Percentiles rank a stretch among this genome's conserved stretches.
Evolutionary conservation across 805 yeast genomes (phyloP).

Genomic region (Zygosaccharomyces bisporus): DNA sequence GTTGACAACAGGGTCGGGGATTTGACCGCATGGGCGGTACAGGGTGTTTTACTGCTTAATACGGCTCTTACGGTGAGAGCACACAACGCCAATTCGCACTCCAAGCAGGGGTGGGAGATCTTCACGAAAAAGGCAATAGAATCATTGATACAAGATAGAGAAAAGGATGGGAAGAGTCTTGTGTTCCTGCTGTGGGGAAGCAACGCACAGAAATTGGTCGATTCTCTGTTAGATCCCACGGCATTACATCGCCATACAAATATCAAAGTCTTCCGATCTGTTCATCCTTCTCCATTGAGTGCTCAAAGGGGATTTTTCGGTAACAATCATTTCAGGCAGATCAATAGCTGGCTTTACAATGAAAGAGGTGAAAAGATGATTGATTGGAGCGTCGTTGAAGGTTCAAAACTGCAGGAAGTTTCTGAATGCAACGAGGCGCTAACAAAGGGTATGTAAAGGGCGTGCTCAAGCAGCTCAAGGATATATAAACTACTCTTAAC

Average conservation of each 20-base stretch:
- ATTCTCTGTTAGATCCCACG: slow-evolving; percentile 31
- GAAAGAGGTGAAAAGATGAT: slow-evolving; percentile 43
- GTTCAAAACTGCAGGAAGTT: slow-evolving; percentile 26
- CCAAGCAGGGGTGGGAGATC: slow-evolving; percentile 86
- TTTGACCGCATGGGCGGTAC: slow-evolving; percentile 76
- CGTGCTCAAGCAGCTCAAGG: background rate
- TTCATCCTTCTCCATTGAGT: slow-evolving; percentile 93
- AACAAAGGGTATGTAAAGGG: background rate
- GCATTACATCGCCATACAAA: slow-evolving; percentile 26
- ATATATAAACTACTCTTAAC: background rate
- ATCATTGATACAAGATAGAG: slow-evolving; percentile 47
- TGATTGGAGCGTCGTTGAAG: slow-evolving; percentile 58
- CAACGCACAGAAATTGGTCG: slow-evolving; percentile 64
- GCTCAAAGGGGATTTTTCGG: slow-evolving; percentile 82
- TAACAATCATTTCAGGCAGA: slow-evolving; percentile 64
- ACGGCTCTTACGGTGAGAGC: slow-evolving; percentile 89
- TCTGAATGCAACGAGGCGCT: slow-evolving; percentile 14
- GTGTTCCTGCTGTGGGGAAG: slow-evolving; percentile 80
- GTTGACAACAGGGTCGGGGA: slow-evolving; percentile 50
- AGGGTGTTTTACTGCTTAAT: slow-evolving; percentile 84
- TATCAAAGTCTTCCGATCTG: slow-evolving; percentile 60
- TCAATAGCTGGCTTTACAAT: slow-evolving; percentile 69
- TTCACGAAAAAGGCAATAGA: slow-evolving; percentile 74
- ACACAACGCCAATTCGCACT: slow-evolving; percentile 89
- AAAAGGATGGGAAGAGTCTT: slow-evolving; percentile 47